A percentile compares a stretch with the other conserved stretches of the same genome.
Conservation (phyloP, 1,139 yeast genomes). For the Zygosaccharomyces sapae region DNA sequence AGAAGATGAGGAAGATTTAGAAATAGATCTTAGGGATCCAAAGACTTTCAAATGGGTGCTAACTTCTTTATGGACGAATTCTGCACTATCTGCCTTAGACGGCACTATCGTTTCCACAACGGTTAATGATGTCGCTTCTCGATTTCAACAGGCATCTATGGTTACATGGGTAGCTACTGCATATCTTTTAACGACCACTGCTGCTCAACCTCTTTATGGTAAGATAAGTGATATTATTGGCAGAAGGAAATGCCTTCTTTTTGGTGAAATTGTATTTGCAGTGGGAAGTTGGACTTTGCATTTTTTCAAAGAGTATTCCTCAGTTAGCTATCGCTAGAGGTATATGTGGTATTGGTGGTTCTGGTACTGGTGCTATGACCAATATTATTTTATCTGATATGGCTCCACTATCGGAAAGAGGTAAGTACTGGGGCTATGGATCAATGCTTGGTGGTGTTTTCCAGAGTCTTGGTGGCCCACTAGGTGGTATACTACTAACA, state of each 20-base stretch:
- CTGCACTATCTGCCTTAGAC: constrained; percentile 38
- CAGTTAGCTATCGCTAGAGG: constrained; percentile 15
- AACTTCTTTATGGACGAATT: constrained; percentile 37
- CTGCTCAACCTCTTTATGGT: constrained; percentile 38
- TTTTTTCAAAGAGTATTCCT: constrained; percentile 10
- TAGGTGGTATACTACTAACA: constrained; percentile 12
- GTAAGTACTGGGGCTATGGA: constrained; percentile 16
- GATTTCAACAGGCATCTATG: constrained; percentile 39
- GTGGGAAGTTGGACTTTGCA: constrained; percentile 27
- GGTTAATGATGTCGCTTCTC: constrained; percentile 37
- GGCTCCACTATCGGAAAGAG: constrained; percentile 15
- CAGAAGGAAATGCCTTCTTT: constrained; percentile 33
- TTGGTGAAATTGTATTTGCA: constrained; percentile 29
- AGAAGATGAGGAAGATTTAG: constrained; percentile 9
- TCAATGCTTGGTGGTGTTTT: constrained; percentile 14
- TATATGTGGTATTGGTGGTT: constrained; percentile 17
- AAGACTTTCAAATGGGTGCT: constrained; percentile 25
- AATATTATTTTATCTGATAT: constrained; percentile 16
- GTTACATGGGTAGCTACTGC: constrained; percentile 36
- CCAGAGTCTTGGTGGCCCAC: constrained; percentile 15
- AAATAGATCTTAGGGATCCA: constrained; percentile 12
- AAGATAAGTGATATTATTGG: constrained; percentile 39
- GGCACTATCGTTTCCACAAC: constrained; percentile 40
- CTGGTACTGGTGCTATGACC: constrained; percentile 16
- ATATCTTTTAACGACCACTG: constrained; percentile 31